Base-by-base conservation (phyloP, 1,284 basidiomycete genomes). In the Lentinula novae-zelandiae region DNA sequence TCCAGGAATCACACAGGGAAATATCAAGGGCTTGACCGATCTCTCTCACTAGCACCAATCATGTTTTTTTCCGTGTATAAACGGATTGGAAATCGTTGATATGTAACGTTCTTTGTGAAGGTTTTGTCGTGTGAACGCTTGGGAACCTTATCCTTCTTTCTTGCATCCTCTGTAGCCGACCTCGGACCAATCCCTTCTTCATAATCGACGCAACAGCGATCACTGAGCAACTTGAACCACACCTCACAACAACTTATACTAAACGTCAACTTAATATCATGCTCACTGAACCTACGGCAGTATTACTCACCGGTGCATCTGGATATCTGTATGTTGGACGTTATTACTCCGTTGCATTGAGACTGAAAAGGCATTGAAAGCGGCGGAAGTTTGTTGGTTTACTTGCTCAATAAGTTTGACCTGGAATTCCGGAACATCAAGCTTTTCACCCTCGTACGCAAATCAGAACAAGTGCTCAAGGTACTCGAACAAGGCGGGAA, bases 1-100 rank as follows among this genome's bases (percentile, higher is more conserved):
- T 67, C 77, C 78, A 22, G 73, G 73, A 48, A 62, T 79, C 39
- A 73, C 76, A 27, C 77, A 79, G 63, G 71, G 70, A 9, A 75
- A 76, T 57, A 33, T 70, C 17, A 9, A 31, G 22, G 22, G 7
- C 22, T 36, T 15, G 27, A 17, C 31, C 9, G n/a, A 49, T 49
- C 10, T 0, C 22, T 22, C 48, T n/a, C 27, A n/a, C 50, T 27
- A 15, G 1, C 48, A 50, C 27, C 3, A 27, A 27, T 27, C 2
- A 27, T 27, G 27, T 27, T 27, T 27, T 22, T 27, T 27, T 27
- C 36, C 36, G 36, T 38, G 36, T 10, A 38, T 38, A 9, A 38
- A 38, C 36, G 36, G 36, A 38, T 8, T 38, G 36, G 7, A 38
- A 1, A 27, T 27, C 27, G 27, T 27, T 27, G 27, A 27, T 27